Evolutionary conservation across 208 protist species (phyloP).

Genomic region (Endotrypanum monterogeii): DNA sequence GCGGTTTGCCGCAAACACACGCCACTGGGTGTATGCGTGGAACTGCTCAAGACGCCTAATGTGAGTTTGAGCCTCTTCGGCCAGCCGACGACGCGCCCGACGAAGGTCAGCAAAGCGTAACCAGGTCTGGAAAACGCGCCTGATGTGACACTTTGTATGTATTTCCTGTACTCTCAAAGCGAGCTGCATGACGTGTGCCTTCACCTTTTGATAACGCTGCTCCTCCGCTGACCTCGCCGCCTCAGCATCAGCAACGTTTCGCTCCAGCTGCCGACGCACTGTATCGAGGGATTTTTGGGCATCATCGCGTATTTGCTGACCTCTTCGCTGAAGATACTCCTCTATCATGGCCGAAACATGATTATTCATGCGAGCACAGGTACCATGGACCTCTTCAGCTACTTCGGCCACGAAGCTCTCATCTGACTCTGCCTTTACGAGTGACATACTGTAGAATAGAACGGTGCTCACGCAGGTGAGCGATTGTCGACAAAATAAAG

Average conservation of each 20-base stretch:
- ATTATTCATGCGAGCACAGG: constrained; percentile 18
- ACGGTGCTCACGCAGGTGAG: background rate
- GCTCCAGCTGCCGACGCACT: constrained; percentile 8
- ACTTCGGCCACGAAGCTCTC: constrained; percentile 55
- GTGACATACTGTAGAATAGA: constrained; percentile 32
- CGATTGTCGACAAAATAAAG: background rate
- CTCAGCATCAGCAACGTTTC: background rate
- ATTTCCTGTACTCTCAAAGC: constrained; percentile 9
- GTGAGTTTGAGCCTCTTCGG: constrained; percentile 8
- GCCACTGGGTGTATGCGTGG: constrained; percentile 59
- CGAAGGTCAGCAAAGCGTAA: constrained; percentile 23
- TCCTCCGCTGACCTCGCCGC: background rate
- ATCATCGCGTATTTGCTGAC: constrained; percentile 21
- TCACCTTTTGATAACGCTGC: constrained; percentile 3
- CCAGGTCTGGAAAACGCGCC: constrained; percentile 41
- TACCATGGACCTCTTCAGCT: constrained; percentile 21
- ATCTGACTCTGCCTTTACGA: constrained; percentile 49
- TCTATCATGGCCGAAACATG: constrained; percentile 62
- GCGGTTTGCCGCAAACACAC: constrained; percentile 48
- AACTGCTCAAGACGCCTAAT: constrained; percentile 15
- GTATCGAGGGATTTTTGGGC: constrained; percentile 4
- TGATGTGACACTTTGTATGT: background rate
- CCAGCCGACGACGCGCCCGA: constrained; percentile 19
- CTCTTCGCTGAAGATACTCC: constrained; percentile 54
- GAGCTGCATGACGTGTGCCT: constrained; percentile 2